phyloP scores from a whole-genome alignment of 1,284 basidiomycete genomes.

The Apiotrichum sp. region DNA sequence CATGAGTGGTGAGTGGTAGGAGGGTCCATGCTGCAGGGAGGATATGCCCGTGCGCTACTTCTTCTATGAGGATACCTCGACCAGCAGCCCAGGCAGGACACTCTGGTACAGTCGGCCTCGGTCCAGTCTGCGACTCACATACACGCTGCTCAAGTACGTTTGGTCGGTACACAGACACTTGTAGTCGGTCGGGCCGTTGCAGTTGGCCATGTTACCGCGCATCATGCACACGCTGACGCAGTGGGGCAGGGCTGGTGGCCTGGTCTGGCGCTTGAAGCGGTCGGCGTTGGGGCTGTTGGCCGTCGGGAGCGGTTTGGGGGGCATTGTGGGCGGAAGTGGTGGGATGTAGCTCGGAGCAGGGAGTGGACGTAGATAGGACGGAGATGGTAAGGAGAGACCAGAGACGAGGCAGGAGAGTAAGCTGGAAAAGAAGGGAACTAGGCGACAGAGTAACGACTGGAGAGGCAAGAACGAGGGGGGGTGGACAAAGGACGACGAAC shows the following conservation, averaged over 20 bases:
- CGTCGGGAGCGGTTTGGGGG: not conserved
- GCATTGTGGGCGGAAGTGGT: not conserved
- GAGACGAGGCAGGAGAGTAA: not conserved
- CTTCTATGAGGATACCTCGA: too few species aligned
- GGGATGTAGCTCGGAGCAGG: not conserved
- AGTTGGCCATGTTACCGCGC: not conserved
- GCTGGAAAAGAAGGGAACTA: too few species aligned
- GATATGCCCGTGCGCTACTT: too few species aligned
- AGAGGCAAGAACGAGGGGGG: too few species aligned
- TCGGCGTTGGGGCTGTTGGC: not conserved
- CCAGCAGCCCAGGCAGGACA: too few species aligned
- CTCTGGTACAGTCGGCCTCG: too few species aligned
- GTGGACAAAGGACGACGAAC: too few species aligned
- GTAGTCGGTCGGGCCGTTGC: not conserved
- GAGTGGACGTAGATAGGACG: not conserved
- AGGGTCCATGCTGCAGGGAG: too few species aligned
- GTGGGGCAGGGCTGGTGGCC: not conserved
- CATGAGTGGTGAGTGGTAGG: too few species aligned
- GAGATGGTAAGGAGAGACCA: not conserved
- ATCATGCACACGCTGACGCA: not conserved
- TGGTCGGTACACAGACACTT: not conserved
- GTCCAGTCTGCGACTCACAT: slow-evolving; percentile 1
- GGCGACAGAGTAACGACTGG: too few species aligned
- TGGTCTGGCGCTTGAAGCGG: too few species aligned
- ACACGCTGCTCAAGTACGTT: not conserved